Percentiles rank a stretch among this genome's conserved stretches.
Conservation (phyloP, 805 yeast species). For the Saturnispora kantuleensis region DNA sequence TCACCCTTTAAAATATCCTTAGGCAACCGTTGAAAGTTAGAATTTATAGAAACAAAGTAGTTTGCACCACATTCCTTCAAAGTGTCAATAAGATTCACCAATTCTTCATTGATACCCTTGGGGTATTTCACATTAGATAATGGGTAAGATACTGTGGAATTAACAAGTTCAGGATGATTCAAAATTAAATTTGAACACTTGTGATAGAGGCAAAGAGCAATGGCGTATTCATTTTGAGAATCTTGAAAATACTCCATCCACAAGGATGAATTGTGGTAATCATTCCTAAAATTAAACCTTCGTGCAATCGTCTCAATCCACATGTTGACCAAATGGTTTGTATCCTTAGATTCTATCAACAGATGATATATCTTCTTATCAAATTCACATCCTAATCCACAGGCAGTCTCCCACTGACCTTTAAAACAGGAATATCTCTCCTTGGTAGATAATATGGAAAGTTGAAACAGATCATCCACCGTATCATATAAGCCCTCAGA, state of each 20-base stretch:
- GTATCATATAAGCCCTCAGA: background rate
- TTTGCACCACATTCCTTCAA: slow-evolving; percentile 4
- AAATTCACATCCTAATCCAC: background rate
- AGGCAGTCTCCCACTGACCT: background rate
- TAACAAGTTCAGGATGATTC: slow-evolving; percentile 39
- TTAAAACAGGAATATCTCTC: slow-evolving; percentile 1
- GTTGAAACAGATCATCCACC: background rate
- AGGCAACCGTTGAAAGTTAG: background rate
- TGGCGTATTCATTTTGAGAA: slow-evolving; percentile 11
- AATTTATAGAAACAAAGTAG: background rate
- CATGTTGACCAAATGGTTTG: background rate
- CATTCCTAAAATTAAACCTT: slow-evolving; percentile 3
- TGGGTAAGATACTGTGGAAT: slow-evolving; percentile 40
- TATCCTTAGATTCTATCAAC: background rate
- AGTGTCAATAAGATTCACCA: background rate
- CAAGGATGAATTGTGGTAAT: background rate
- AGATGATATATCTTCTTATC: background rate
- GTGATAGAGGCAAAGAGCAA: slow-evolving; percentile 16
- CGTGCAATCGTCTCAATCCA: slow-evolving; percentile 3
- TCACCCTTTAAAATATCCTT: slow-evolving; percentile 6
- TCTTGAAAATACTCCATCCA: slow-evolving; percentile 3
- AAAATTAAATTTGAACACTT: slow-evolving; percentile 26
- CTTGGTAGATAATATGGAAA: background rate
- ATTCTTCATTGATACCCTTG: background rate
- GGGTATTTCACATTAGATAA: slow-evolving; percentile 14